phyloP scores from a whole-genome alignment of 345 rosid species.

The Arabis hirsuta region DNA sequence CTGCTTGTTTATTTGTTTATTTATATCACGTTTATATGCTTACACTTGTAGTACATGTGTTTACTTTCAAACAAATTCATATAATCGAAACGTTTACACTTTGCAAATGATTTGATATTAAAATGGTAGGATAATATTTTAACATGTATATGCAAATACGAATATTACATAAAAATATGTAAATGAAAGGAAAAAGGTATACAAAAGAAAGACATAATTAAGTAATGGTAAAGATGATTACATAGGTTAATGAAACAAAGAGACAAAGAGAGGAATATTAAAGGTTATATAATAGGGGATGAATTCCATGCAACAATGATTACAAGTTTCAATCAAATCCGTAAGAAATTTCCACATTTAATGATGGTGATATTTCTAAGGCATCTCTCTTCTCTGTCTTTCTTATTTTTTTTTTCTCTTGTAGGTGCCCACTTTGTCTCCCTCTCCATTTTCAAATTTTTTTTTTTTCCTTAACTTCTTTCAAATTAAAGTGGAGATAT shows the following conservation, averaged over 20 bases:
- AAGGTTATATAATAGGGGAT: slow-evolving; percentile 45
- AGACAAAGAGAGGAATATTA: slow-evolving; percentile 45
- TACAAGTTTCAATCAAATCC: slow-evolving; percentile 64
- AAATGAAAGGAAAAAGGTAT: slow-evolving; percentile 1
- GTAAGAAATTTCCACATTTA: slow-evolving; percentile 56
- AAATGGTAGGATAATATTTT: too few relatives aligned
- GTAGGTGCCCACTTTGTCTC: slow-evolving; percentile 61
- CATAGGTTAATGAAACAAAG: slow-evolving; percentile 46
- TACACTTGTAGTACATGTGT: not conserved
- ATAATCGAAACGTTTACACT: slow-evolving; percentile 4
- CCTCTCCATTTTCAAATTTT: slow-evolving; percentile 1
- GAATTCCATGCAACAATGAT: slow-evolving; percentile 97
- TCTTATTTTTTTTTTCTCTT: slow-evolving; percentile 23
- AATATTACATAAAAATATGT: slow-evolving; percentile 4
- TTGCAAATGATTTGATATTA: not conserved
- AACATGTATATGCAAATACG: not conserved
- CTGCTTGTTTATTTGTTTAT: not conserved
- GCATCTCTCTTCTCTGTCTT: slow-evolving; percentile 43
- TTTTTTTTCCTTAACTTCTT: slow-evolving; percentile 16
- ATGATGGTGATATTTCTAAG: slow-evolving; percentile 78
- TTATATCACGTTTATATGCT: not conserved
- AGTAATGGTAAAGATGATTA: not conserved
- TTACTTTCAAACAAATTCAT: not conserved
- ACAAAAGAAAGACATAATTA: not conserved
- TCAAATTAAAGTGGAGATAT: slow-evolving; percentile 1